Evolutionary conservation across 257 asterid genomes (phyloP), one percentile per base, ranked within the genome.

Genomic region (Capsicum pubescens): DNA sequence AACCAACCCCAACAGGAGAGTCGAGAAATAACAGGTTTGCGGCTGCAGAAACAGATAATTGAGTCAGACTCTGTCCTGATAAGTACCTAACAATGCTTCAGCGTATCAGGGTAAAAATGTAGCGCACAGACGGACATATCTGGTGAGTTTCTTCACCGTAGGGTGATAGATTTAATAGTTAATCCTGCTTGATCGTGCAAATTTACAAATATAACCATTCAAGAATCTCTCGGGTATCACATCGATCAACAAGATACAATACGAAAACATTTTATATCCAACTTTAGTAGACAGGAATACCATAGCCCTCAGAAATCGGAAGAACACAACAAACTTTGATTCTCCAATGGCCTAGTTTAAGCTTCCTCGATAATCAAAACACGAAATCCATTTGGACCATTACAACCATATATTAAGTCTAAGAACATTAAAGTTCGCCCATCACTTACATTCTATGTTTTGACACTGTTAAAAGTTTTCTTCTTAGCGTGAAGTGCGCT

Each of bases 1-100:
- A 97, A 48, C 99, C 99, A 84, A 97, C 99, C 78, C 98, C 99
- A 83, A 90, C 98, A 4, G 99, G 99, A 69, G 99, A 92, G 88
- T 97, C 99, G 81, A 95, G 81, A 88, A 95, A 97, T 86, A 97
- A 85, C 87, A 97, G 55, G 85, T 97, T 97, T 79, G 98, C 98
- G 85, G 74, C 99, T 95, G 97, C 90, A 89, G 80, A 57, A 83
- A 85, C 15, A 67, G 74, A 55, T 83, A 64, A 39, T 39, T 39
- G 42, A 72, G 80, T 86, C 54, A 85, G 88, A 86, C 57, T 58
- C 19, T 44, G 0, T 42, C 71, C 70, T 52, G 21, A 54, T 44
- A 42, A 68, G 14, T 79, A 42, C 44, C 36, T 57, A 68, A 56
- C 59, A 57, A 14, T 42, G 21, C 61, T 76, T 21, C 61, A 26